Base-by-base conservation (phyloP, 192 early-diverging fungal genomes). In the Martensiomyces pterosporus region DNA sequence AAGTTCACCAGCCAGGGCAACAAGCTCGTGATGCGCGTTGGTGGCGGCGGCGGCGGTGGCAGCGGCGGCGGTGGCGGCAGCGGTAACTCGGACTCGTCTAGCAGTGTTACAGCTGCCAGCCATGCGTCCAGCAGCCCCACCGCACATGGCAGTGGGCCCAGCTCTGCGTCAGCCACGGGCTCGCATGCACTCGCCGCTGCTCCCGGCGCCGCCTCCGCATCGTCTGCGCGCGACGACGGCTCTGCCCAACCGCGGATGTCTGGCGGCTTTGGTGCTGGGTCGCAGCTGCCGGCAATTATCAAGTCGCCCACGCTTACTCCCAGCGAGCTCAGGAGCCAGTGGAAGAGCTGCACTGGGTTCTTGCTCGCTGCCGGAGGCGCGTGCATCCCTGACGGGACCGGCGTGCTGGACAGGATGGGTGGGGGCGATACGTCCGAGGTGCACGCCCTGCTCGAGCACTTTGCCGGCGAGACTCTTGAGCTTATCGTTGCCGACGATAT, bases 261-360 rank as follows among this genome's bases (percentile, higher is more conserved):
- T 0, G 59, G 59, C 25, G 36, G 36, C 1, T 53, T 74, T 50
- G 64, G 53, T 23, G 55, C 59, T n/a, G 70, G 64, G 0, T 55
- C 52, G 34, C 64, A 67, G 55, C 64, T 74, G 33, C 70, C 70
- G 1, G 70, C 70, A 4, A 55, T 74, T 23, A 48, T 67, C 23
- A 47, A 45, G 17, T 43, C 49, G 16, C 45, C 49, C 0, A 50
- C 39, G 3, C 43, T 67, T 26, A 63, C 64, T 1, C 57, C 55
- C 13, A 74, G 55, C 39, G 70, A 74, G 52, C 59, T 74, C 4
- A 64, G 70, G 29, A 63, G 64, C 42, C 70, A 74, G 59, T 75
- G 72, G 72, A 59, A 65, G 39, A 68, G 65, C 72, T 69, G 67
- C 52, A 75, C 72, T 0, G 72, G 72, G 1, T 75, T 75, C 54